Evolutionary conservation across 495 filamentous ascomycete genomes (phyloP).

Genomic region (Hypoxylon trugodes): DNA sequence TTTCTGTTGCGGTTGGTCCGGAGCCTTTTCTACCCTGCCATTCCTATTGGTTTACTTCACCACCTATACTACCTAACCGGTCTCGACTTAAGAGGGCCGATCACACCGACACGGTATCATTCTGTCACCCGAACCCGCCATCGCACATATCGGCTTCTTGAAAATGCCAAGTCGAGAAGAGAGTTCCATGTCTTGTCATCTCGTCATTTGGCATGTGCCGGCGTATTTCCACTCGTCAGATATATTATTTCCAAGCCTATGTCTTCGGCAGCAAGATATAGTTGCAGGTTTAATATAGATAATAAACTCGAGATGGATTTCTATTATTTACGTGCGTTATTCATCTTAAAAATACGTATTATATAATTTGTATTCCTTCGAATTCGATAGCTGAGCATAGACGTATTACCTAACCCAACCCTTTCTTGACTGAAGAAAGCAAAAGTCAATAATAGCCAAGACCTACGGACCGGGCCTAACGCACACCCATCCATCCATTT

Average conservation of each 20-base stretch:
- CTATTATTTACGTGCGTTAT: not conserved
- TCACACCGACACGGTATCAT: conserved; percentile 18
- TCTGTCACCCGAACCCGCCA: conserved; percentile 11
- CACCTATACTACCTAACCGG: not conserved
- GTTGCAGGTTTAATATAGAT: no score
- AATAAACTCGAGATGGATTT: no score
- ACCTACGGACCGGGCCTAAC: no score
- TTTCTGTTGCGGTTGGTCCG: conserved; percentile 25
- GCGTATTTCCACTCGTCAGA: not conserved
- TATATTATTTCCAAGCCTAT: no score
- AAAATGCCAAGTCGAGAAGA: conserved; percentile 2
- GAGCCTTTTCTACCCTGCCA: not conserved
- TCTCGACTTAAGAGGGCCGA: conserved; percentile 12
- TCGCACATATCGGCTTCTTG: conserved; percentile 1
- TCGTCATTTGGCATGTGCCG: not conserved
- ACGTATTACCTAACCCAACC: not conserved
- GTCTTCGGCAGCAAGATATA: no score
- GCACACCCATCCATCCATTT: conserved; percentile 18
- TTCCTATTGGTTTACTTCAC: conserved; percentile 18
- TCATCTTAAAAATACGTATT: not conserved
- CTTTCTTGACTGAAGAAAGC: not conserved
- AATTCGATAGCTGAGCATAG: no score
- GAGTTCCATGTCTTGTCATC: conserved; percentile 1
- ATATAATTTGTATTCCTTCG: no score
- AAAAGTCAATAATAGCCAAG: not conserved